Conservation (phyloP, 2,329 filamentous ascomycete species). For the Aureobasidium pullulans region DNA sequence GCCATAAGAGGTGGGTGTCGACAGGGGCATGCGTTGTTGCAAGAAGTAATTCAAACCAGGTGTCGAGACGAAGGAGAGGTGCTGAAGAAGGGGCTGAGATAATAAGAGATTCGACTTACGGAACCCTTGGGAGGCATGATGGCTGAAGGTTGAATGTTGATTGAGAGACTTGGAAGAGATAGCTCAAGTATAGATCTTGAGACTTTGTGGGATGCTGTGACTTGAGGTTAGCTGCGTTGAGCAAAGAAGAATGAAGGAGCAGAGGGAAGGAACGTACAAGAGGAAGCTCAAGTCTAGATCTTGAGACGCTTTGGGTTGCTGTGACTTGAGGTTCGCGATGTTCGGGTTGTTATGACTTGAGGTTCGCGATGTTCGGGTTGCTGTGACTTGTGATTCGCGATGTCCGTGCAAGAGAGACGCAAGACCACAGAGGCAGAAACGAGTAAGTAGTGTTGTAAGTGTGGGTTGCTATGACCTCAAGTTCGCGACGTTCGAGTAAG, state of each 20-base stretch:
- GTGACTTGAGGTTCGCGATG: no score
- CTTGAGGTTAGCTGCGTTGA: not conserved
- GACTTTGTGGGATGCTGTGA: not conserved
- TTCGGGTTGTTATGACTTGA: no score
- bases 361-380: no score
- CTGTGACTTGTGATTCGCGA: no score
- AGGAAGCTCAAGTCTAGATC: no score
- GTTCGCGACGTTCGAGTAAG: not conserved
- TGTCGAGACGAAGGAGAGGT: not conserved
- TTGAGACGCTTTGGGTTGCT: no score
- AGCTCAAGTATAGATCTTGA: not conserved
- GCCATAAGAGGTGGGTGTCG: no score
- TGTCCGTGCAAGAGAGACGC: not conserved
- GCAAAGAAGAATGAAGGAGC: no score
- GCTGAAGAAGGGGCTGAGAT: not conserved
- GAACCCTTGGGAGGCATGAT: constrained; percentile 9
- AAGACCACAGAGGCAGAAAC: not conserved
- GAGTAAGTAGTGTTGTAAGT: not conserved
- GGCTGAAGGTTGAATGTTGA: not conserved
- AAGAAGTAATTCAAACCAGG: no score
- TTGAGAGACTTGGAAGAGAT: not conserved
- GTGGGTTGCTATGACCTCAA: not conserved
- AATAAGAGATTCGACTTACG: not conserved
- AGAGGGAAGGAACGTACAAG: no score
- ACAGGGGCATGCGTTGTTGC: no score